Conservation (phyloP, 371 early-diverging fungal genomes). For the Parasitella parasitica region DNA sequence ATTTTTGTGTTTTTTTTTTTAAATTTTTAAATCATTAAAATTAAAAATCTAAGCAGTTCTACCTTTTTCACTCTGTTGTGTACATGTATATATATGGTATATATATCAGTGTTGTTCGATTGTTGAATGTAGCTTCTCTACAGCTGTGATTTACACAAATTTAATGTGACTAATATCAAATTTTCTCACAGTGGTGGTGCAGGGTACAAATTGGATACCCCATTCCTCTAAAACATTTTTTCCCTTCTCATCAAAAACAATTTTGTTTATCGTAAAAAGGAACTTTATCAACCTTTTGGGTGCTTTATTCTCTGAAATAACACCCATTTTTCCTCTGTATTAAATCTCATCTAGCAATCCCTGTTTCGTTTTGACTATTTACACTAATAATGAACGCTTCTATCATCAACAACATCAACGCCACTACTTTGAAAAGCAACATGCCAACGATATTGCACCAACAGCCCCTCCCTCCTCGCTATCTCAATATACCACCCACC, state of each 20-base stretch:
- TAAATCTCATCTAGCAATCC: neutral
- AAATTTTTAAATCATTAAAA: neutral
- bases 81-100: no score
- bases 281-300: neutral
- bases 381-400: conserved; percentile 6
- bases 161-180: no score
- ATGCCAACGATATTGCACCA: neutral
- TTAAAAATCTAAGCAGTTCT: no score
- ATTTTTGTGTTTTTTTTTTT: neutral
- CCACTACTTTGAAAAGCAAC: neutral
- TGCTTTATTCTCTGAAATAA: neutral
- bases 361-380: conserved; percentile 15
- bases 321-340: neutral
- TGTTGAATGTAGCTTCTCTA: no score
- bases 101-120: no score
- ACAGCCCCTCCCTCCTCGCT: neutral
- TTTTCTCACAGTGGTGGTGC: no score
- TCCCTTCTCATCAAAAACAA: neutral
- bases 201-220: neutral
- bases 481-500: neutral
- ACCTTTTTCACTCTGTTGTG: no score
- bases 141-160: no score
- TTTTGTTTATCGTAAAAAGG: neutral
- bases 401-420: conserved; percentile 4
- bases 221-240: neutral